Evolutionary conservation across 192 early-diverging fungal genomes (phyloP).

Genomic region (Coemansia sp.): DNA sequence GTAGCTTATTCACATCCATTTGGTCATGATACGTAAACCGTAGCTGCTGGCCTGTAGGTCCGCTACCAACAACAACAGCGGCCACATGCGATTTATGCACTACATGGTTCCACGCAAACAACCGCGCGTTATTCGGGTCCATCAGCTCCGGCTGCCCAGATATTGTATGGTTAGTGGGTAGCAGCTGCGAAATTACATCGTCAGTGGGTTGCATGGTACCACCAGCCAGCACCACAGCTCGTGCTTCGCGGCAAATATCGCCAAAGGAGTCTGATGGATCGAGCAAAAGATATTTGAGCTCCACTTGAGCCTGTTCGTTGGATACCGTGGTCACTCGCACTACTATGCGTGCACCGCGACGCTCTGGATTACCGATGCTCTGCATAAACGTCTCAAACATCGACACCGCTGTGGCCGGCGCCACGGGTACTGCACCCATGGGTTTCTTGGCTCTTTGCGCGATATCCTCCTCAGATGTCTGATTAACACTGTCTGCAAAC

Average conservation of each 20-base stretch:
- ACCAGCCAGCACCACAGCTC: constrained; percentile 83
- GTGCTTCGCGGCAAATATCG: constrained; percentile 73
- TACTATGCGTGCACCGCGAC: constrained; percentile 29
- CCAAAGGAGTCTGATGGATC: constrained; percentile 81
- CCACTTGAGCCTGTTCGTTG: constrained; percentile 4
- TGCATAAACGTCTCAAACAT: constrained; percentile 43
- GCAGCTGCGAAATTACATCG: constrained; percentile 41
- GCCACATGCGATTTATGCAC: constrained; percentile 76
- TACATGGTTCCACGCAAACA: constrained; percentile 85
- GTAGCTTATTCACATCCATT: constrained; percentile 40
- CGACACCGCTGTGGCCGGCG: constrained; percentile 34
- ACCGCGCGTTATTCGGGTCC: constrained; percentile 46
- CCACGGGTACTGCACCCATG: neutral
- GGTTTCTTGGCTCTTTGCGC: neutral
- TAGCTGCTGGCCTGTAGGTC: constrained; percentile 64
- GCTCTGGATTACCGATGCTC: constrained; percentile 34
- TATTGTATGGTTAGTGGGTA: constrained; percentile 15
- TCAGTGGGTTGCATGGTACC: constrained; percentile 90
- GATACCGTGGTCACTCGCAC: too few relatives aligned
- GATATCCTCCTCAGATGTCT: neutral
- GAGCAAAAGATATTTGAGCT: constrained; percentile 81
- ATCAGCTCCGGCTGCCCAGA: neutral
- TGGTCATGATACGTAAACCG: constrained; percentile 62
- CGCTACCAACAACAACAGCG: constrained; percentile 61
- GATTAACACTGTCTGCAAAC: constrained; percentile 31